phyloP scores from a whole-genome alignment of 352 stramenopile genomes.

The Phytophthora litchii region DNA sequence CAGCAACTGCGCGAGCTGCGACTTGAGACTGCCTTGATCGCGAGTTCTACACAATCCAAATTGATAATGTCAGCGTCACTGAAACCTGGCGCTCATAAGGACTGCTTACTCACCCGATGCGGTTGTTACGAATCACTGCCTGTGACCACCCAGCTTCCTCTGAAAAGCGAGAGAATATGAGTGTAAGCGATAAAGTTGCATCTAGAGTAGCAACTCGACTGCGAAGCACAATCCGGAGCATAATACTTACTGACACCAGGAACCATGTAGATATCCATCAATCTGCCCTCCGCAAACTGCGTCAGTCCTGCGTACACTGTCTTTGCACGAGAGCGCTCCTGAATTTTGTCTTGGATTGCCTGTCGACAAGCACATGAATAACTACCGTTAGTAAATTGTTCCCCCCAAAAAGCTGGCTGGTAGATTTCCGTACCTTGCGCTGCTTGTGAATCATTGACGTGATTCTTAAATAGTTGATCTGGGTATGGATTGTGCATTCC shows the following conservation, averaged over 20 bases:
- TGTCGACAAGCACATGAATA: constrained; percentile 14
- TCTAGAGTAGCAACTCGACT: not conserved
- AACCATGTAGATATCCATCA: constrained; percentile 90
- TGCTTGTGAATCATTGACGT: constrained; percentile 95
- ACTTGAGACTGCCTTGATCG: constrained; percentile 83
- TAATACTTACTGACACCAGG: constrained; percentile 81
- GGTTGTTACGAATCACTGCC: constrained; percentile 85
- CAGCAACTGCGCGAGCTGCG: constrained; percentile 86
- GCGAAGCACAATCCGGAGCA: not conserved
- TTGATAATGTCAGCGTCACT: constrained; percentile 2
- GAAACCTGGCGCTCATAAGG: not conserved
- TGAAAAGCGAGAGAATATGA: constrained; percentile 24
- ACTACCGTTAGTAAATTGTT: not conserved
- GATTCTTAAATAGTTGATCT: constrained; percentile 97
- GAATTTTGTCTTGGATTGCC: constrained; percentile 86
- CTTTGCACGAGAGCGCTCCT: constrained; percentile 71
- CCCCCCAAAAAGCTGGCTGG: too few relatives aligned
- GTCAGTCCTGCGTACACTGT: constrained; percentile 77
- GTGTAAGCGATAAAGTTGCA: constrained; percentile 3
- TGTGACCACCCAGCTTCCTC: constrained; percentile 88
- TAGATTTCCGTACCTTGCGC: constrained; percentile 73
- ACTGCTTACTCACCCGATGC: constrained; percentile 61
- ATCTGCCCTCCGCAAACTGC: constrained; percentile 75
- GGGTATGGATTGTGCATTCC: constrained; percentile 98
- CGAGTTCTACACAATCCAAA: constrained; percentile 47